Conservation (phyloP, 202 grass and related monocot genomes). For the Musa balbisiana region DNA sequence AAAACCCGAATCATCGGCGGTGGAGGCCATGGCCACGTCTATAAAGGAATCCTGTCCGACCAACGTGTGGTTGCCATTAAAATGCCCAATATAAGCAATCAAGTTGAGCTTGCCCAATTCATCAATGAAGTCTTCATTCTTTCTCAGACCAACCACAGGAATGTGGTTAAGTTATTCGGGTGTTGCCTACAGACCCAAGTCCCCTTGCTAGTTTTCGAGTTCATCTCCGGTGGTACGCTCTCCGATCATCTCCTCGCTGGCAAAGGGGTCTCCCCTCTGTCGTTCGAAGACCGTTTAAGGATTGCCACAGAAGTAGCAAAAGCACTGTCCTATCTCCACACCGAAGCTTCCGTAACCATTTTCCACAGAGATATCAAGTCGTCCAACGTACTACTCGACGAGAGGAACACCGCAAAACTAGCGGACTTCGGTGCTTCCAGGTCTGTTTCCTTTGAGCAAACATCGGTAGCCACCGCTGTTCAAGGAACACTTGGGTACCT, state of each 20-base stretch:
- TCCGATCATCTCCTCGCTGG: neutral
- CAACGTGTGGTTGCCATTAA: neutral
- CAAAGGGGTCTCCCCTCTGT: neutral
- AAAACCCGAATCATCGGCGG: neutral
- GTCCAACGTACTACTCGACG: neutral
- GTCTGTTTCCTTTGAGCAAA: neutral
- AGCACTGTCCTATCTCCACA: neutral
- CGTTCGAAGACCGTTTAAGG: neutral
- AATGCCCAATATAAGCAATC: neutral
- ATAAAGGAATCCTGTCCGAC: neutral
- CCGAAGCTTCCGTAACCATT: neutral
- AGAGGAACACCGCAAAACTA: neutral
- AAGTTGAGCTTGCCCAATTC: neutral
- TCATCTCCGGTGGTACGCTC: neutral
- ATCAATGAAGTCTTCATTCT: constrained; percentile 6
- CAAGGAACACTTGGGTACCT: constrained; percentile 4
- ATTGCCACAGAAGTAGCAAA: neutral
- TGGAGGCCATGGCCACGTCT: neutral
- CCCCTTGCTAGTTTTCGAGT: neutral
- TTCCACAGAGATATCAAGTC: neutral
- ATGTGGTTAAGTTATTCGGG: neutral
- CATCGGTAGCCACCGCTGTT: neutral
- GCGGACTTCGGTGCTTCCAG: neutral
- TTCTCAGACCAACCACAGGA: neutral
- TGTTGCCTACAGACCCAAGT: constrained; percentile 1